Evolutionary conservation across 2,329 filamentous ascomycete genomes (phyloP).

Genomic region (Iodosphaeria phyllophila): DNA sequence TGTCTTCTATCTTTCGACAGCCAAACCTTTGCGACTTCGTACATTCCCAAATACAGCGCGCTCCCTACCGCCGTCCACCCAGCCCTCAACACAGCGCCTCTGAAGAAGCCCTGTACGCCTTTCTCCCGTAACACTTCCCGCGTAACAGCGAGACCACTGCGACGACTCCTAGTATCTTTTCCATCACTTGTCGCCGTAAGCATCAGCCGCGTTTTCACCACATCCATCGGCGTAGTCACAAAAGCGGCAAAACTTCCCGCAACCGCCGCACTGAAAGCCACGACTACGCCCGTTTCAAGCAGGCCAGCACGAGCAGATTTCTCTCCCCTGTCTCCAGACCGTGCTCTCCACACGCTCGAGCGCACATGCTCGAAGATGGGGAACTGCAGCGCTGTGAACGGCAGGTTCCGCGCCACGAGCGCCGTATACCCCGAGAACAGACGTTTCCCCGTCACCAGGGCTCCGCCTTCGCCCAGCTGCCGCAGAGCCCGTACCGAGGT

Average conservation of each 20-base stretch:
- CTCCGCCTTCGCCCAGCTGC: conserved; percentile 29
- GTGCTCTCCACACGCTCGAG: conserved; percentile 28
- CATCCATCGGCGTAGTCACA: conserved; percentile 76
- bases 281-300: conserved; percentile 50
- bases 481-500: conserved; percentile 30
- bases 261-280: conserved; percentile 51
- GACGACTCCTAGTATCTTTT: conserved; percentile 9
- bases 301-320: conserved; percentile 18
- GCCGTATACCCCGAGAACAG: conserved; percentile 59
- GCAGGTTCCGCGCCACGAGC: conserved; percentile 62
- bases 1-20: conserved; percentile 21
- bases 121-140: conserved; percentile 44
- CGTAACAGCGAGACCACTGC: conserved; percentile 36
- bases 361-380: conserved; percentile 61
- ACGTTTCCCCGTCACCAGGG: conserved; percentile 39
- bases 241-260: conserved; percentile 61
- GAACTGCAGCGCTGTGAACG: conserved; percentile 72
- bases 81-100: conserved; percentile 53
- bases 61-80: conserved; percentile 71
- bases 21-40: conserved; percentile 61
- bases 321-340: conserved; percentile 1
- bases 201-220: conserved; percentile 85
- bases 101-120: conserved; percentile 57
- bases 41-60: conserved; percentile 71
- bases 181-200: conserved; percentile 31